Base-by-base conservation (phyloP, 1,284 basidiomycete species). In the Coriolopsis trogii region DNA sequence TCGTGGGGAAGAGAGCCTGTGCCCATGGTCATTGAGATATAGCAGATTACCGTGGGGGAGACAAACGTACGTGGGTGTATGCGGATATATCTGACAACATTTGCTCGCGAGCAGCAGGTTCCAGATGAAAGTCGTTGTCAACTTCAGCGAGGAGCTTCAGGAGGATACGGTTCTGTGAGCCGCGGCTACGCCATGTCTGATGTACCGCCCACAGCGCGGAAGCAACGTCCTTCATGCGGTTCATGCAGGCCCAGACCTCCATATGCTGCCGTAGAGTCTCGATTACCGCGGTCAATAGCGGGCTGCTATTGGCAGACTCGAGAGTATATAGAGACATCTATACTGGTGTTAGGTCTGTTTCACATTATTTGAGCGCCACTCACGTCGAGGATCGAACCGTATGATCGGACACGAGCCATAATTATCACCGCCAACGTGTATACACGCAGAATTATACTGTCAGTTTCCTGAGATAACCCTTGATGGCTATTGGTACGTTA, bases 221-320 rank as follows among this genome's bases (percentile, higher is more conserved):
- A 2, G 82, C 75, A 38, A 91, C 82, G 0, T 61, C 69, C 26
- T 71, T 68, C 53, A 81, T 78, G n/a, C 71, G 75, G 60, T 87
- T 77, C 84, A 91, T 88, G 57, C 86, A 88, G 13, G 79, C 79
- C 89, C 89, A 92, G 24, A 91, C 82, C 16, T 80, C 78, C 16
- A 80, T 75, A 57, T 86, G 84, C 13, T 85, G 80, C 53, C 81
- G 78, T 7, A 91, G 73, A 3, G 82, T 84, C 55, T 86, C 82
- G 18, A 90, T 76, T 3, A 88, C 76, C 0, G 80, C 78, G 4
- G 75, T 74, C 24, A 91, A 70, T 2, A 84, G 70, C 23, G 86
- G 79, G 0, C 71, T 67, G 23, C 78, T 74, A 3, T 70, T 70
- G 1, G 79, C 74, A 54, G 78, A 73, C 43, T 80, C 75, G 43